Conservation (phyloP, 225 moss, liverwort and hornwort species). For the Bryoerythrophyllum caledonicum region DNA sequence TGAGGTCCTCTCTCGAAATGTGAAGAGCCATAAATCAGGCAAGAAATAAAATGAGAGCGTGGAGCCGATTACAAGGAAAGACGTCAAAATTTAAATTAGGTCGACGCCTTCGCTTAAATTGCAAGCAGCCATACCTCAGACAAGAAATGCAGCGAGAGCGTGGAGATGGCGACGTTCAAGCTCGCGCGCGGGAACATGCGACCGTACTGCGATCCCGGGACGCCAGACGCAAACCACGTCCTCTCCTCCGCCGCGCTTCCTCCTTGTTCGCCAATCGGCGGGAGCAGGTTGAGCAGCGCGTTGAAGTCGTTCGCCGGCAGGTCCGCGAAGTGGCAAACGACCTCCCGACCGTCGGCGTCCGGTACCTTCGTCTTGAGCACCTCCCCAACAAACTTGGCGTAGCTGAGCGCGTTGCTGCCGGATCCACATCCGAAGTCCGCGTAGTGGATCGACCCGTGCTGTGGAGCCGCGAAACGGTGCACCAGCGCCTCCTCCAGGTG, state of each 20-base stretch:
- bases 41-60: slow-evolving; percentile 24
- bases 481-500: slow-evolving; percentile 24
- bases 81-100: not conserved
- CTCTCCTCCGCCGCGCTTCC: slow-evolving; percentile 17
- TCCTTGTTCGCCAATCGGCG: not conserved
- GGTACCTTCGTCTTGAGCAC: slow-evolving; percentile 10
- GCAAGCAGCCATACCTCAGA: slow-evolving; percentile 37
- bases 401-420: slow-evolving; percentile 13
- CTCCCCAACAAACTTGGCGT: slow-evolving; percentile 28
- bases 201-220: slow-evolving; percentile 49
- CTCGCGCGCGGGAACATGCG: slow-evolving; percentile 54
- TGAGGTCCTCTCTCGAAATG: no score
- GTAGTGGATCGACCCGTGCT: slow-evolving; percentile 27
- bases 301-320: slow-evolving; percentile 65
- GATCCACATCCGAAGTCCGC: slow-evolving; percentile 45
- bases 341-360: slow-evolving; percentile 6
- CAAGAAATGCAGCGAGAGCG: slow-evolving; percentile 48
- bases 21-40: no score
- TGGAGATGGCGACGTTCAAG: slow-evolving; percentile 48
- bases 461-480: slow-evolving; percentile 20
- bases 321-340: slow-evolving; percentile 55
- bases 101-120: not conserved
- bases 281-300: slow-evolving; percentile 43
- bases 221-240: slow-evolving; percentile 49
- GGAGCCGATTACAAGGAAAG: slow-evolving; percentile 21